Conservation (phyloP, 2,329 filamentous ascomycete genomes). For the Passalora sequoiae region DNA sequence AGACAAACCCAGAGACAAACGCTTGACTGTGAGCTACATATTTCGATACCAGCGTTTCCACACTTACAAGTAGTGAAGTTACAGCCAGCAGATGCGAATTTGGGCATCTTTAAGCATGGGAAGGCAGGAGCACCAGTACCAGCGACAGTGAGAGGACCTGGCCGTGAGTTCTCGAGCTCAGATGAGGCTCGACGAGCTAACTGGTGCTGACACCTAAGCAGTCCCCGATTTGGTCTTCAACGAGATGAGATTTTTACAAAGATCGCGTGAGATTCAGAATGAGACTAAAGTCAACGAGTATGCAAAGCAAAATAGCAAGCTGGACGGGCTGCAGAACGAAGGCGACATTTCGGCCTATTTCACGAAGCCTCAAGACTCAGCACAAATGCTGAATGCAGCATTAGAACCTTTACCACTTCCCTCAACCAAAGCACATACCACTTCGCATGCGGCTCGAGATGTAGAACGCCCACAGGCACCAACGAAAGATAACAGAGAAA, state of each 20-base stretch:
- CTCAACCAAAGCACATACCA: too few relatives aligned
- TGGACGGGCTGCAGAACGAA: constrained; percentile 32
- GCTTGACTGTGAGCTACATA: constrained; percentile 45
- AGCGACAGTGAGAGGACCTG: constrained; percentile 37
- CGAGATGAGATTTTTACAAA: constrained; percentile 47
- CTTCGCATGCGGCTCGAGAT: too few relatives aligned
- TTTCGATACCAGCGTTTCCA: too few relatives aligned
- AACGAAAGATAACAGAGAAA: too few relatives aligned
- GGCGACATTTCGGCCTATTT: constrained; percentile 46
- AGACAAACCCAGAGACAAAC: constrained; percentile 39
- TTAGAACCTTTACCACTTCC: too few relatives aligned
- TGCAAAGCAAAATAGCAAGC: constrained; percentile 32
- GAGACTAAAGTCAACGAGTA: constrained; percentile 21
- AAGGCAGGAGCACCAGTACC: constrained; percentile 44
- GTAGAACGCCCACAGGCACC: background rate
- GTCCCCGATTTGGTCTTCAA: constrained; percentile 50
- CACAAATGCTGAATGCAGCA: background rate
- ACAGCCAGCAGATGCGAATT: constrained; percentile 35
- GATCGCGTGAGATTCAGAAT: constrained; percentile 28
- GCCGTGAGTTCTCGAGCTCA: constrained; percentile 34
- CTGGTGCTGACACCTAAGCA: constrained; percentile 28
- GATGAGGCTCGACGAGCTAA: constrained; percentile 14
- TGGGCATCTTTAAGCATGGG: constrained; percentile 48
- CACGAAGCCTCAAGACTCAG: constrained; percentile 17
- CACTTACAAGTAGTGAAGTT: too few relatives aligned